These are phyloP conservation scores for Citrullus colocynthis DNA, from an alignment of 306 rosid species.

Conservation along the genomic window DNA sequence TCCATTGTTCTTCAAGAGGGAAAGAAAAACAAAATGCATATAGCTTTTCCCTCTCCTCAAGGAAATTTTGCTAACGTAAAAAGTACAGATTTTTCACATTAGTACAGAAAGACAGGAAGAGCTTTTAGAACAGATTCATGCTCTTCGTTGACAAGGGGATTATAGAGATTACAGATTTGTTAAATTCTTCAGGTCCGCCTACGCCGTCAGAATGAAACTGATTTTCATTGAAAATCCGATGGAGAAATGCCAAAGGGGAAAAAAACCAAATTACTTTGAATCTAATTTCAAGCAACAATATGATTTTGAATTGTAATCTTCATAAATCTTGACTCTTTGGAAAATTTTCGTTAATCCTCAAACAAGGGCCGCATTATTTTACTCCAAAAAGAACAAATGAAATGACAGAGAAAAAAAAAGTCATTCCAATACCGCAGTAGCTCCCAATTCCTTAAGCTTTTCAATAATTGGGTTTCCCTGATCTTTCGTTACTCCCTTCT, in stretches of 20 bases:
- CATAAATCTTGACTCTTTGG: background rate
- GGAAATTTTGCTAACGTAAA: background rate
- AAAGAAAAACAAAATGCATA: background rate
- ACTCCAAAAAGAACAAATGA: background rate
- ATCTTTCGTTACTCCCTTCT: slow-evolving; percentile 32
- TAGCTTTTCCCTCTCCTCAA: background rate
- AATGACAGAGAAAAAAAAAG: background rate
- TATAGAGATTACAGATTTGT: background rate
- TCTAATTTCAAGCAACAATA: background rate
- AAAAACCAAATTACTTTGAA: background rate
- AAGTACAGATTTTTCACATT: background rate
- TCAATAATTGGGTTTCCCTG: slow-evolving; percentile 25
- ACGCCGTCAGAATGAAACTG: background rate
- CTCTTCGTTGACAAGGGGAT: background rate
- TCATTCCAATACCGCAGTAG: slow-evolving; percentile 24
- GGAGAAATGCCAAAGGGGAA: background rate
- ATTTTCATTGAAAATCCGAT: background rate
- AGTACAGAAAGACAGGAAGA: background rate
- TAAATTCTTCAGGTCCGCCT: background rate
- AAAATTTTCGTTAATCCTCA: background rate
- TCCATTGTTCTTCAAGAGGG: background rate
- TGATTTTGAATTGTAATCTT: background rate
- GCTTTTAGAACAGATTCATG: background rate
- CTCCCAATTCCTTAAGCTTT: slow-evolving; percentile 31
- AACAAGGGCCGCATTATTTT: slow-evolving; percentile 12